Evolutionary conservation across 2,329 filamentous ascomycete genomes (phyloP).

Genomic region (Calonectria pseudoturangicola): DNA sequence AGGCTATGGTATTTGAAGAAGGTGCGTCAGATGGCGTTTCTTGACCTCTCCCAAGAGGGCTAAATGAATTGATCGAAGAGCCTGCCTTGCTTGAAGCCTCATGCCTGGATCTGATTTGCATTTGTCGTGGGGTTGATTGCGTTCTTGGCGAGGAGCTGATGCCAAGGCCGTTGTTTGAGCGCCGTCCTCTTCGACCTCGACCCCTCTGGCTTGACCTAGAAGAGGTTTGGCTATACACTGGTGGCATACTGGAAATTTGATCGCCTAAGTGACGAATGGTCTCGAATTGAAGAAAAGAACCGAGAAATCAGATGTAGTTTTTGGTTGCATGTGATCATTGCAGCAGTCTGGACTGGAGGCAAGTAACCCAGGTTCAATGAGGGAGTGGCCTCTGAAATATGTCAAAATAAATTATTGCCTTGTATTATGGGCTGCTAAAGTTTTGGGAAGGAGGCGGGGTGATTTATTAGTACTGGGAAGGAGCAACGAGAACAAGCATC

Average conservation of each 20-base stretch:
- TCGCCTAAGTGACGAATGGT: neutral
- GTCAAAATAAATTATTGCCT: neutral
- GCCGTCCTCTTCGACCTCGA: slow-evolving; percentile 32
- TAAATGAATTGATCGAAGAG: slow-evolving; percentile 10
- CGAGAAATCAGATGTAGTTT: neutral
- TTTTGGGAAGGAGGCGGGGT: neutral
- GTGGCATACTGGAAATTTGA: slow-evolving; percentile 40
- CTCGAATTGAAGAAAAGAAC: neutral
- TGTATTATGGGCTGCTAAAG: neutral
- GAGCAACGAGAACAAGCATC: neutral
- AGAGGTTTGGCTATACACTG: slow-evolving; percentile 27
- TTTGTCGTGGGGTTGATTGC: slow-evolving; percentile 25
- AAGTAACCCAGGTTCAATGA: too few relatives aligned
- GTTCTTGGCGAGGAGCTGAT: slow-evolving; percentile 37
- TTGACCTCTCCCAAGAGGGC: neutral
- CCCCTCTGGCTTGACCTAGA: slow-evolving; percentile 37
- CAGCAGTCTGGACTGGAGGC: neutral
- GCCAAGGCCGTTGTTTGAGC: slow-evolving; percentile 24
- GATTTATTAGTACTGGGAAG: neutral
- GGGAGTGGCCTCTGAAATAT: neutral
- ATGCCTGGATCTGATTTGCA: neutral
- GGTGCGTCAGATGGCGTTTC: slow-evolving; percentile 1
- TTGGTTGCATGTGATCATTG: neutral
- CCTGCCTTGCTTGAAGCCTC: neutral
- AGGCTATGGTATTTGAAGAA: slow-evolving; percentile 13